These are phyloP conservation scores for Tulasnella calospora DNA, from an alignment of 768 basidiomycete genomes.

Conservation along the genomic window DNA sequence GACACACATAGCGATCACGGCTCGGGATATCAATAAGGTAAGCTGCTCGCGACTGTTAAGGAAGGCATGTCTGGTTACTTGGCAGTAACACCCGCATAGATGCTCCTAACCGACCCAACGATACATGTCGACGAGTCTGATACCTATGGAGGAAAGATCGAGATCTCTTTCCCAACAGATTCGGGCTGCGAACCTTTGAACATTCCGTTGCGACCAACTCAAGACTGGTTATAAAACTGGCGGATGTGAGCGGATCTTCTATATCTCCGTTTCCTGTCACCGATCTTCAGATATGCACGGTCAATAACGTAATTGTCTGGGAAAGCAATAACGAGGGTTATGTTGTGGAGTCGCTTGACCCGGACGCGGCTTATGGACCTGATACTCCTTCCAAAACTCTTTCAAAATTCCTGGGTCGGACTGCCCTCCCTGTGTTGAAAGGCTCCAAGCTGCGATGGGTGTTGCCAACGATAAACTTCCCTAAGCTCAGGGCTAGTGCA, in stretches of 20 bases:
- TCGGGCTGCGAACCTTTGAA: constrained; percentile 55
- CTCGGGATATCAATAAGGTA: constrained; percentile 60
- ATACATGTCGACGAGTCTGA: constrained; percentile 47
- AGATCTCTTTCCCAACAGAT: constrained; percentile 57
- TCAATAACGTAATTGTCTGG: constrained; percentile 53
- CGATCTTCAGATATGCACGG: constrained; percentile 37
- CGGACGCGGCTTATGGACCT: constrained; percentile 26
- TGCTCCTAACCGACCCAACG: constrained; percentile 61
- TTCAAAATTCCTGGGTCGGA: constrained; percentile 55
- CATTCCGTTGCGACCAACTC: constrained; percentile 54
- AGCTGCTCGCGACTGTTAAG: constrained; percentile 18
- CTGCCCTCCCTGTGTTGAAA: constrained; percentile 62
- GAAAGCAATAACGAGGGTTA: constrained; percentile 54
- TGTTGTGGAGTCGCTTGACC: constrained; percentile 47
- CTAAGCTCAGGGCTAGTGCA: constrained; percentile 48
- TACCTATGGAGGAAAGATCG: constrained; percentile 47
- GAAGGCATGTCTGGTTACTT: background rate
- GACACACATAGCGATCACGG: constrained; percentile 56
- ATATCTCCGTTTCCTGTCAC: constrained; percentile 9
- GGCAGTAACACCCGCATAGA: constrained; percentile 38
- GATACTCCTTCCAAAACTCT: constrained; percentile 42
- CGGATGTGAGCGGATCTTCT: constrained; percentile 31
- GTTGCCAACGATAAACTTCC: constrained; percentile 51
- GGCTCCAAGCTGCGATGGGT: constrained; percentile 54
- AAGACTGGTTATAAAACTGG: constrained; percentile 51